Conservation (phyloP, 2,329 filamentous ascomycete species). For the Aspergillus texensis region DNA sequence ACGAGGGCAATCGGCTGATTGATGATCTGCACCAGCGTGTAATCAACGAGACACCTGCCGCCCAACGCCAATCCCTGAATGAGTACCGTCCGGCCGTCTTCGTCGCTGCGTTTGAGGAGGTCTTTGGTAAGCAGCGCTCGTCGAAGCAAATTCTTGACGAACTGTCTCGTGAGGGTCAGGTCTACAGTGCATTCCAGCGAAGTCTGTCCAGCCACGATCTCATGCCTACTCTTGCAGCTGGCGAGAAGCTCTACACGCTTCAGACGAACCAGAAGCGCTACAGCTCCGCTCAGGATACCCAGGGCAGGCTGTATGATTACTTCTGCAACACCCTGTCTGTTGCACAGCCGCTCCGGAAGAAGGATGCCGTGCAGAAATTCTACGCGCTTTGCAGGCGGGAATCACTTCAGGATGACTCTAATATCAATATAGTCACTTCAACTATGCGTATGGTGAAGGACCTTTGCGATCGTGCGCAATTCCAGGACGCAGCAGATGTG, state of each 20-base stretch:
- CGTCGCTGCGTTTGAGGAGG: slow-evolving; percentile 49
- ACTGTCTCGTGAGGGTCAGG: slow-evolving; percentile 45
- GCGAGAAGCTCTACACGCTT: slow-evolving; percentile 33
- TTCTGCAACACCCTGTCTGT: slow-evolving; percentile 39
- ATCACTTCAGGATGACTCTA: slow-evolving; percentile 32
- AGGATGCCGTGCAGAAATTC: slow-evolving; percentile 35
- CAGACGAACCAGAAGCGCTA: slow-evolving; percentile 36
- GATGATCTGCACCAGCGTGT: slow-evolving; percentile 54
- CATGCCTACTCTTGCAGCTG: slow-evolving; percentile 34
- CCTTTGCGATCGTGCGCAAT: slow-evolving; percentile 32
- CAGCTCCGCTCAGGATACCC: slow-evolving; percentile 32
- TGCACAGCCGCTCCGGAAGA: slow-evolving; percentile 24
- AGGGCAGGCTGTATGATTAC: slow-evolving; percentile 40
- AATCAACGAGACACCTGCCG: slow-evolving; percentile 47
- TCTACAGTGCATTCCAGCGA: slow-evolving; percentile 44
- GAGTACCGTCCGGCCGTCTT: slow-evolving; percentile 48
- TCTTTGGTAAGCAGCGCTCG: slow-evolving; percentile 39
- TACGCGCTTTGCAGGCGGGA: slow-evolving; percentile 38
- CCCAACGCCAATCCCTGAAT: slow-evolving; percentile 29
- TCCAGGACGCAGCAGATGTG: slow-evolving; percentile 38
- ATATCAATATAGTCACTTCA: slow-evolving; percentile 33
- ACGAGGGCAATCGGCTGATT: slow-evolving; percentile 46
- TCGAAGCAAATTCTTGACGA: slow-evolving; percentile 48
- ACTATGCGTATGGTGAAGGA: slow-evolving; percentile 32
- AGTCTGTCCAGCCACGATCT: slow-evolving; percentile 37